Base-by-base conservation (phyloP, 768 basidiomycete species). In the Cantharellus cinnabarinus region DNA sequence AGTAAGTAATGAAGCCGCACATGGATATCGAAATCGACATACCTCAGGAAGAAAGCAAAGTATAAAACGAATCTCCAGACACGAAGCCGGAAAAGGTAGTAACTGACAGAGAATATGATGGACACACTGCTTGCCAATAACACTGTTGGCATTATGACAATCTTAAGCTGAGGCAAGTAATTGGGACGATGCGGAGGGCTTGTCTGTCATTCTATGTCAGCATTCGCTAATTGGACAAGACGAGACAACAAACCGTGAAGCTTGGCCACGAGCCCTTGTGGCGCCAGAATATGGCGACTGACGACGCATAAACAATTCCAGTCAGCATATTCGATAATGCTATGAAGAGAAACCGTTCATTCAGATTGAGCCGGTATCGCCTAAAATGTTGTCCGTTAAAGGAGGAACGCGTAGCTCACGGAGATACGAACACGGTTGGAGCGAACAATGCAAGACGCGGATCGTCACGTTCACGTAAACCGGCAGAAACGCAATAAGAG, bases 311-410 rank as follows among this genome's bases (percentile, higher is more conserved):
- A 4, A 57, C 54, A 14, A 51, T n/a, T 4, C 40, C 61, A n/a
- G 61, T 52, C 3, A 57, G 1, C 29, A 62, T 39, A 41, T 62
- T 62, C 50, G 62, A 56, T 34, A 39, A 34, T 5, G 58, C 5
- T 4, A 62, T 38, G 61, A 62, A 62, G 5, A 62, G 39, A 34
- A 62, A 62, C 42, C 61, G 35, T 44, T 62, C 61, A 40, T 62
- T 62, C 14, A 62, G 41, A 50, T 62, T 62, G 42, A 44, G 58
- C 29, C 50, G 61, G 20, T 62, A 57, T 20, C 52, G 53, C 35
- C 60, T 61, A 60, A 41, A 37, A 35, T 20, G 4, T n/a, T 20
- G 2, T n/a, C 29, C n/a, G 29, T 14, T n/a, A 7, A 48, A 20
- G 3, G 34, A 34, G 29, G 10, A 40, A 4, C 3, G 2, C 5